Evolutionary conservation across 306 rosid species (phyloP), one percentile per base, ranked within the genome.

Genomic region (Cucurbita pepo): DNA sequence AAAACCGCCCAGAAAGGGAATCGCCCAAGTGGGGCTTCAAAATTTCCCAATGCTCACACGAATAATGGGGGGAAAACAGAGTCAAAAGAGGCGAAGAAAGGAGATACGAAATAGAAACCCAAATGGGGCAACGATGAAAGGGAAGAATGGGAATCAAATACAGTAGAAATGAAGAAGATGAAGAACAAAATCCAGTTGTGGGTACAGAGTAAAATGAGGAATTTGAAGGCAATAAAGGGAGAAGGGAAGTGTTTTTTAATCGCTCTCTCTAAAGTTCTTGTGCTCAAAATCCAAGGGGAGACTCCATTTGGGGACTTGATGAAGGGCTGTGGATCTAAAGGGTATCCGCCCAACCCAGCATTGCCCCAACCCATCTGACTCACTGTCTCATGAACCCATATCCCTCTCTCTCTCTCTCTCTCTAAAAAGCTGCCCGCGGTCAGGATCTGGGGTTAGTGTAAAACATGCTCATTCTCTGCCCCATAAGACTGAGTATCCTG

Each of bases 171-270:
- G 75, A 81, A 72, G 60, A 76, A 73, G 79, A 52, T n/a, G 60
- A 41, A 73, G 79, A 58, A 56, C 76, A 30, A 81, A 85, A 84
- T 89, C 94, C 82, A 81, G 83, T 89, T 85, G 62, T 63, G 87
- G 83, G 79, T 79, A 83, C 80, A 82, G 90, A 81, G 89, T 75
- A 81, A 89, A 83, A 88, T 78, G 80, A 81, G 71, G 83, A 85
- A 86, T 80, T 90, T 85, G 90, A 84, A 81, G 85, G 80, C 85
- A 88, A 85, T 85, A 88, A 90, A 90, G 95, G 95, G 75, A 88
- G 96, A 92, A 74, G 34, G 81, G 81, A 71, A 71, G 79, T 37
- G 34, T 54, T 55, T 78, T 77, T 47, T 10, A 53, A n/a, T 34
- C 77, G 63, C 78, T 79, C 75, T 78, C 81, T 58, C 55, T 56